phyloP scores from a whole-genome alignment of 208 protist species.

The Wallacemonas sp. region DNA sequence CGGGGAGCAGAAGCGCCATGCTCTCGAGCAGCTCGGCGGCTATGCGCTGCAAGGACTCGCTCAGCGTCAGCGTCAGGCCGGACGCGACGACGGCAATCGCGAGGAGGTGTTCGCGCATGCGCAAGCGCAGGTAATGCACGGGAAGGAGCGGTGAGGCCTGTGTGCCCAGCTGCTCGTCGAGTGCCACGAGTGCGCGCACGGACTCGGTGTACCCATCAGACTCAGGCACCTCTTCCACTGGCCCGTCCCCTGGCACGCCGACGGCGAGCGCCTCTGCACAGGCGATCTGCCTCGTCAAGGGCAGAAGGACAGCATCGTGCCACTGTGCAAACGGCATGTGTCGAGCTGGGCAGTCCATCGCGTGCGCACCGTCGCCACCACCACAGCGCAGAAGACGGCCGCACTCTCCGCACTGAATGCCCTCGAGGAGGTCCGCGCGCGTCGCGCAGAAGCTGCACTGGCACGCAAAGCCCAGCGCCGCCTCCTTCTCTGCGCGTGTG shows the following conservation, averaged over 20 bases:
- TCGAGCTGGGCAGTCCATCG: not conserved
- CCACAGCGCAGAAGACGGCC: slow-evolving; percentile 37
- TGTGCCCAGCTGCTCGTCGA: slow-evolving; percentile 32
- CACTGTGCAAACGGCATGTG: slow-evolving; percentile 4
- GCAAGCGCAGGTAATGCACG: slow-evolving; percentile 58
- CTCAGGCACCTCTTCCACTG: not conserved
- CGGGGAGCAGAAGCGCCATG: slow-evolving; percentile 50
- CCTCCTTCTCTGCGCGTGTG: slow-evolving; percentile 25
- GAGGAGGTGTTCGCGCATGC: slow-evolving; percentile 48
- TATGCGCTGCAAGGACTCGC: slow-evolving; percentile 40
- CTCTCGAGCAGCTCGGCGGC: slow-evolving; percentile 53
- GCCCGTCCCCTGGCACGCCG: not conserved
- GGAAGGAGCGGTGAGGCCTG: slow-evolving; percentile 32
- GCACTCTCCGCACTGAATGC: slow-evolving; percentile 56
- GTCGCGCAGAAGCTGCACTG: slow-evolving; percentile 45
- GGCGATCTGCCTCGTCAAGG: slow-evolving; percentile 18
- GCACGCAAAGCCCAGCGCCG: slow-evolving; percentile 45
- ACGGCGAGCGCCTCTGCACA: not conserved
- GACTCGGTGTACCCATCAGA: slow-evolving; percentile 17
- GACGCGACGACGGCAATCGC: slow-evolving; percentile 38
- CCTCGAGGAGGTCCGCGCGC: slow-evolving; percentile 45
- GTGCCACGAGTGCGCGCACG: slow-evolving; percentile 48
- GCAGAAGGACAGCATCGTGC: not conserved
- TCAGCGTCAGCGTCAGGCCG: slow-evolving; percentile 27
- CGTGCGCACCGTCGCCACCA: not conserved